Conservation (phyloP, 2,329 filamentous ascomycete genomes). For the Macrophomina phaseolina region DNA sequence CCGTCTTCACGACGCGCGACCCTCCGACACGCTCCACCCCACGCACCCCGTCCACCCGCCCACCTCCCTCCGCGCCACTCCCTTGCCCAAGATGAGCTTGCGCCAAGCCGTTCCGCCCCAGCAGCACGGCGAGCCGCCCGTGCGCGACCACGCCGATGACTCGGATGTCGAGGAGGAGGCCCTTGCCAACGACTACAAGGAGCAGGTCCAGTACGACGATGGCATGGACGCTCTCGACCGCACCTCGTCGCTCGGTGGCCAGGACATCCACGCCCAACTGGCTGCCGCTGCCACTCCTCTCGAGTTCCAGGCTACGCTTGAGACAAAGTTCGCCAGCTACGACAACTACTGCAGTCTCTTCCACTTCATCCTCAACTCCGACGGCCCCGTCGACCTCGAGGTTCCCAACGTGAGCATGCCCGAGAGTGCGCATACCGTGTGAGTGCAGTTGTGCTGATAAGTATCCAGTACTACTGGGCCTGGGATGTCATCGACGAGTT, state of each 20-base stretch:
- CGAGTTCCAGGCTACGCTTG: slow-evolving; percentile 93
- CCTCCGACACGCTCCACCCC: slow-evolving; percentile 25
- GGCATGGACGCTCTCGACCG: slow-evolving; percentile 81
- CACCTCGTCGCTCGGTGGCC: slow-evolving; percentile 68
- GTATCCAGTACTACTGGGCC: slow-evolving; percentile 89
- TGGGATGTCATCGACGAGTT: slow-evolving; percentile 99
- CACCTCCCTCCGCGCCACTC: neutral
- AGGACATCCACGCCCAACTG: slow-evolving; percentile 92
- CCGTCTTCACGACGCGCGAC: slow-evolving; percentile 25
- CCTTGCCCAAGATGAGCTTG: slow-evolving; percentile 42
- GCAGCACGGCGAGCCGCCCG: slow-evolving; percentile 49
- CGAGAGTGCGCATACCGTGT: neutral
- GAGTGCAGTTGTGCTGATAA: slow-evolving; percentile 28
- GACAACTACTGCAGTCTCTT: slow-evolving; percentile 99
- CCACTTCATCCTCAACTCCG: slow-evolving; percentile 98
- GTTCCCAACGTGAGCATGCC: slow-evolving; percentile 80
- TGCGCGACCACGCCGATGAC: slow-evolving; percentile 67
- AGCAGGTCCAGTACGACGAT: slow-evolving; percentile 94
- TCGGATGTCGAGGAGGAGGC: slow-evolving; percentile 97
- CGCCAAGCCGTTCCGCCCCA: slow-evolving; percentile 44
- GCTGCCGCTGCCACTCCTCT: slow-evolving; percentile 91
- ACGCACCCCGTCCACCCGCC: slow-evolving; percentile 14
- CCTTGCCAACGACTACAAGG: slow-evolving; percentile 89
- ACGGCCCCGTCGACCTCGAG: slow-evolving; percentile 97
- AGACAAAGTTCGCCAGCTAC: slow-evolving; percentile 98